phyloP scores from a whole-genome alignment of 768 basidiomycete species.

The Lyophyllum semitale region DNA sequence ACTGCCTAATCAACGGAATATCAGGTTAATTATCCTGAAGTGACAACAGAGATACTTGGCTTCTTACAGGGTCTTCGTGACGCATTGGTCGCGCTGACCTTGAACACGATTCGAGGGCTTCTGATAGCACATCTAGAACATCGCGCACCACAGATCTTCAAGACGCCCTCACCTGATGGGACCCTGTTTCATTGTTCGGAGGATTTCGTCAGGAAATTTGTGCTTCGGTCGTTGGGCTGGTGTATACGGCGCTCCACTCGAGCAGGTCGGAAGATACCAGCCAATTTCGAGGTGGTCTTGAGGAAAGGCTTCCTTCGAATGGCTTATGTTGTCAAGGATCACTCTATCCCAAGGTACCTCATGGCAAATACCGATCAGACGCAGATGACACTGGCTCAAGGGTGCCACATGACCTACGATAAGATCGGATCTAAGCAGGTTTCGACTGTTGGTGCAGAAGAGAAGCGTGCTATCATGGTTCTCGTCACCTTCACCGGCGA shows the following conservation, averaged over 20 bases:
- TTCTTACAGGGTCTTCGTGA: not conserved
- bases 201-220: not conserved
- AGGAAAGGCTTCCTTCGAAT: not conserved
- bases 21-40: not conserved
- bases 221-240: not conserved
- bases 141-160: not conserved
- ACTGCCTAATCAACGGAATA: not conserved
- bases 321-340: slow-evolving; percentile 12
- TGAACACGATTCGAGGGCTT: not conserved
- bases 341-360: slow-evolving; percentile 26
- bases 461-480: slow-evolving; percentile 44
- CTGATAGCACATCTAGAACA: not conserved
- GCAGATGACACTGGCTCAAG: slow-evolving; percentile 26
- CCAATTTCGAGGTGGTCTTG: not conserved
- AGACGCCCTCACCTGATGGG: slow-evolving; percentile 24
- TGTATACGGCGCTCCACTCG: not conserved
- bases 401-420: slow-evolving; percentile 28
- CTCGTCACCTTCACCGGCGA: slow-evolving; percentile 29
- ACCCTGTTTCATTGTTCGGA: not conserved
- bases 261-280: not conserved
- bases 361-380: slow-evolving; percentile 40
- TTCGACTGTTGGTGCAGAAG: slow-evolving; percentile 31
- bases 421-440: slow-evolving; percentile 35
- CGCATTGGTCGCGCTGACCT: not conserved
- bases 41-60: not conserved